These are phyloP conservation scores for Wickerhamomyces pijperi DNA, from an alignment of 805 yeast genomes.

Conservation along the genomic window DNA sequence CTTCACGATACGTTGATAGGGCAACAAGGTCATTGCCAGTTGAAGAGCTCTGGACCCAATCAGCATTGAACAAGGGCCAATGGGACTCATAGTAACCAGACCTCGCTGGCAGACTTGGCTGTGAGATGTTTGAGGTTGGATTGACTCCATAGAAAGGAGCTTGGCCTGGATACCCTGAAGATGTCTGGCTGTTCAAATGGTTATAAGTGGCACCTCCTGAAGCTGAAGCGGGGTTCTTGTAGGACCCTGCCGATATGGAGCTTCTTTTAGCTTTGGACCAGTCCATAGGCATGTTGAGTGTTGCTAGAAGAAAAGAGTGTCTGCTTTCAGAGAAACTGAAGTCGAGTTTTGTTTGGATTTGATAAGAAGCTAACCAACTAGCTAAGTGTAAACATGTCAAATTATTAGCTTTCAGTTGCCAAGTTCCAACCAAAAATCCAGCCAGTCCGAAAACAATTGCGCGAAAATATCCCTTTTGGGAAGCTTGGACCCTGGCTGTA, in stretches of 20 bases:
- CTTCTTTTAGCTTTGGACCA: conserved; percentile 18
- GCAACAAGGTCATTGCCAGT: conserved; percentile 40
- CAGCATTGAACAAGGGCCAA: conserved; percentile 39
- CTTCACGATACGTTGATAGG: conserved; percentile 73
- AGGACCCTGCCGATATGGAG: conserved; percentile 17
- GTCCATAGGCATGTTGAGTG: conserved; percentile 9
- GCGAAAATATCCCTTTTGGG: no score
- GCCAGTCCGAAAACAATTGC: no score
- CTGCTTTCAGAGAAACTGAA: no score
- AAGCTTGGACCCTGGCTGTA: no score
- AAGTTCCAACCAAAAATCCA: no score
- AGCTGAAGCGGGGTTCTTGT: conserved; percentile 6
- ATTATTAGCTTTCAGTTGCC: no score
- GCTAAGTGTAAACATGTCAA: no score
- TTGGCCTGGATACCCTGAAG: neutral
- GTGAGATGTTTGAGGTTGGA: neutral
- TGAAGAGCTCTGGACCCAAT: conserved; percentile 30
- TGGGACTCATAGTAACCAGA: conserved; percentile 35
- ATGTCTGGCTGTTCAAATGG: conserved; percentile 6
- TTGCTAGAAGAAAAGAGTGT: neutral
- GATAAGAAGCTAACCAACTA: no score
- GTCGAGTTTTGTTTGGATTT: no score
- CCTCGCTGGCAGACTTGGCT: conserved; percentile 17
- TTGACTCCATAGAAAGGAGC: no score
- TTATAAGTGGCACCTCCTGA: conserved; percentile 1